phyloP scores from a whole-genome alignment of 2,329 filamentous ascomycete species.

The Epichloe festucae region DNA sequence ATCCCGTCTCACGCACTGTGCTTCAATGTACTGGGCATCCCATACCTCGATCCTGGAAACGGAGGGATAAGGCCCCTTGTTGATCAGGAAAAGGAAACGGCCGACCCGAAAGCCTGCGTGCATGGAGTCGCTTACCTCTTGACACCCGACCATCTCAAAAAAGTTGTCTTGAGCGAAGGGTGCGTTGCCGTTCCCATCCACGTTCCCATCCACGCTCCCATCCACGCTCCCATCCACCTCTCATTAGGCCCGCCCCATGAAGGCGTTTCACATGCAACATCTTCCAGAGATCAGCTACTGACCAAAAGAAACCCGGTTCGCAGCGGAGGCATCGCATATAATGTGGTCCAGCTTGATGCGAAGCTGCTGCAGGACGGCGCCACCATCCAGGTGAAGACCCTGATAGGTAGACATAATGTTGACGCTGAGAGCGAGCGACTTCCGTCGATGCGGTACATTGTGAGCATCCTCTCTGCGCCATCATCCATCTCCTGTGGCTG shows the following conservation, averaged over 20 bases:
- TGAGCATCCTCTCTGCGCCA: no score
- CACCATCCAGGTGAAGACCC: no score
- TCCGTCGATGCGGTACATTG: no score
- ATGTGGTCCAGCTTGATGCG: no score
- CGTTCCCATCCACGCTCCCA: no score
- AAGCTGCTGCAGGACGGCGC: no score
- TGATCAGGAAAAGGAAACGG: not conserved
- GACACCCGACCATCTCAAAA: not conserved
- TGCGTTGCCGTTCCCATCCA: not conserved
- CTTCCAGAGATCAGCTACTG: not conserved
- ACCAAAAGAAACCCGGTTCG: no score
- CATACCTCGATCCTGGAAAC: not conserved
- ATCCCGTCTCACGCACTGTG: not conserved
- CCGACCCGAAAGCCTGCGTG: not conserved
- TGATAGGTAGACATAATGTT: no score
- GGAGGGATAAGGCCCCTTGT: not conserved
- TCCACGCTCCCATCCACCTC: not conserved
- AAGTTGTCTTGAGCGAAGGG: not conserved
- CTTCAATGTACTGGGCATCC: not conserved
- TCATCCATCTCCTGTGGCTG: no score
- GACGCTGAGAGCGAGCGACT: no score
- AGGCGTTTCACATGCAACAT: not conserved
- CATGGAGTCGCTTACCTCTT: not conserved
- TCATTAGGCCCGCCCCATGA: not conserved
- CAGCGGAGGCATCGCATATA: no score